Conservation (phyloP, 2,329 filamentous ascomycete genomes). For the Tolypocladium nubicola region DNA sequence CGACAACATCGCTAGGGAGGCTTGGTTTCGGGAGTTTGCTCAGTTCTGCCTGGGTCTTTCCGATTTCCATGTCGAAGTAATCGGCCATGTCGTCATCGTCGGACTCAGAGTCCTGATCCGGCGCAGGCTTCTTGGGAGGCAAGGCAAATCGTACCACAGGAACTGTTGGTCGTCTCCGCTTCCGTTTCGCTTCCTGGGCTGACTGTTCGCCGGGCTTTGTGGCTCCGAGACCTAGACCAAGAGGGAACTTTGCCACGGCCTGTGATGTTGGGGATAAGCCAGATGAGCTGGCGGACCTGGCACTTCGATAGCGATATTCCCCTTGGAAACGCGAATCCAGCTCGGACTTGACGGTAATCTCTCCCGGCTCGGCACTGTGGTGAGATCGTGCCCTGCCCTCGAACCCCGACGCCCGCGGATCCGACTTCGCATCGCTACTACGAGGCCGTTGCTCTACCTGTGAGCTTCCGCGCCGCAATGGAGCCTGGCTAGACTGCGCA, state of each 20-base stretch:
- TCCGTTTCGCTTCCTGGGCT: conserved; percentile 6
- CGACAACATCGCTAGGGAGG: conserved; percentile 28
- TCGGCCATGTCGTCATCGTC: conserved; percentile 50
- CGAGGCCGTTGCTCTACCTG: conserved; percentile 33
- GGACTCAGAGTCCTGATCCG: conserved; percentile 30
- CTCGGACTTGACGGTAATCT: conserved; percentile 31
- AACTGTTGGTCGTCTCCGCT: conserved; percentile 17
- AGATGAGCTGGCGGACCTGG: background rate
- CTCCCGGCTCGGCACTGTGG: conserved; percentile 36
- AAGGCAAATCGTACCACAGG: conserved; percentile 27
- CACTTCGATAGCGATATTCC: background rate
- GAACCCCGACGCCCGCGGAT: conserved; percentile 19
- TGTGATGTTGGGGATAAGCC: background rate
- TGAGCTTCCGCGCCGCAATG: conserved; percentile 25
- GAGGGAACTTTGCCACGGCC: background rate
- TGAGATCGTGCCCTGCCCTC: conserved; percentile 27
- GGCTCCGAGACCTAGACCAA: background rate
- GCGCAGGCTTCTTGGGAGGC: conserved; percentile 22
- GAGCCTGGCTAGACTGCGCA: conserved; percentile 27
- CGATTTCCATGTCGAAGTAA: conserved; percentile 42
- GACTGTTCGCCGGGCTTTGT: background rate
- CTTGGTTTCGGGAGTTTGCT: conserved; percentile 32
- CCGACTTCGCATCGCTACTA: conserved; percentile 42
- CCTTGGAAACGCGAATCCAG: conserved; percentile 23
- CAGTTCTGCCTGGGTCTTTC: conserved; percentile 38